Evolutionary conservation across 371 early-diverging fungal species (phyloP).

Genomic region (Spraguea lophii): DNA sequence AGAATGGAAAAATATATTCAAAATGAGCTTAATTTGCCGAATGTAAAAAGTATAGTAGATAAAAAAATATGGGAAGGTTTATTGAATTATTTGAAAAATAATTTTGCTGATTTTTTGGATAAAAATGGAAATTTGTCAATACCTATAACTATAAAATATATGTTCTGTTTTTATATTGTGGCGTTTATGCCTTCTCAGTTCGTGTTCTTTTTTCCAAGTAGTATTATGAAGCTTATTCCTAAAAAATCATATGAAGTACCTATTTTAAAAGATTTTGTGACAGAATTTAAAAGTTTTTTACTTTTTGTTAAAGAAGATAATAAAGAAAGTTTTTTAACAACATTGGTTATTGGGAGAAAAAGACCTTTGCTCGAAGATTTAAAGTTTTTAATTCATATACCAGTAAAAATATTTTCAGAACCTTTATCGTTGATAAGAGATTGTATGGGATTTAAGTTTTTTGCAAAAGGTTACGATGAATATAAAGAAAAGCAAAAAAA

Average conservation of each 20-base stretch:
- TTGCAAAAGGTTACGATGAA: constrained; percentile 11
- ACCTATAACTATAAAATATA: constrained; percentile 16
- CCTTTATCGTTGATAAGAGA: constrained; percentile 14
- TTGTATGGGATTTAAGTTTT: constrained; percentile 18
- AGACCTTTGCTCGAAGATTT: constrained; percentile 15
- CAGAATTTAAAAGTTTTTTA: constrained; percentile 19
- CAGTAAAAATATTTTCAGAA: constrained; percentile 16
- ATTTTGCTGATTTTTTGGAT: constrained; percentile 13
- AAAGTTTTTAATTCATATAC: constrained; percentile 17
- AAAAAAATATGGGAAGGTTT: constrained; percentile 20
- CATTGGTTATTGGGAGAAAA: constrained; percentile 16
- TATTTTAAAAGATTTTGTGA: constrained; percentile 13
- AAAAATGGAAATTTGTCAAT: constrained; percentile 20
- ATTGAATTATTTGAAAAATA: constrained; percentile 3
- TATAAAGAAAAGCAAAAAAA: background rate
- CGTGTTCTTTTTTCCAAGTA: constrained; percentile 17
- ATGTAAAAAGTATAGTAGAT: constrained; percentile 5
- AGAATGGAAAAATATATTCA: too few relatives aligned
- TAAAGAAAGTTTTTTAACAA: constrained; percentile 7
- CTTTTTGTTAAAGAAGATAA: constrained; percentile 19
- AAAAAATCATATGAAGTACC: constrained; percentile 15
- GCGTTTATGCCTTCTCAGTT: constrained; percentile 17
- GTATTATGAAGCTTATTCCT: constrained; percentile 15
- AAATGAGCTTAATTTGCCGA: too few relatives aligned
- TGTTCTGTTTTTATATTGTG: constrained; percentile 23